Evolutionary conservation across 257 asterid species (phyloP).

Genomic region (Solanum lycopersicoides): DNA sequence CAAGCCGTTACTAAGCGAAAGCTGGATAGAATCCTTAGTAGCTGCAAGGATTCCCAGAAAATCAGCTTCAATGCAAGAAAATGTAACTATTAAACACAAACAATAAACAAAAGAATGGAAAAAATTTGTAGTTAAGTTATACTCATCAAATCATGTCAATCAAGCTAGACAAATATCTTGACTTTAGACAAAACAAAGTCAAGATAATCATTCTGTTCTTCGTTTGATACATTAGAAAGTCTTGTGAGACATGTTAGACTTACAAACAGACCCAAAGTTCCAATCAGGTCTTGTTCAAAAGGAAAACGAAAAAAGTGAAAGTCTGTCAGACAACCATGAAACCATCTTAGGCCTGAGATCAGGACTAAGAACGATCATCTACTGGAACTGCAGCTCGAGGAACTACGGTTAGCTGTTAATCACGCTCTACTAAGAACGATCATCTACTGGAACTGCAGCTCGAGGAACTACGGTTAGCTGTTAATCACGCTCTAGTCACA

Average conservation of each 20-base stretch:
- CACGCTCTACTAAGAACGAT: neutral
- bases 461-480: neutral
- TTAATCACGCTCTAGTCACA: conserved; percentile 8
- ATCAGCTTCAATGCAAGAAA: neutral
- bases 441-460: neutral
- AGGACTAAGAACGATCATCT: neutral
- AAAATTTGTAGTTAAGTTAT: neutral
- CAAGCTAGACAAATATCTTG: no score
- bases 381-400: neutral
- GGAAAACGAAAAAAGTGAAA: neutral
- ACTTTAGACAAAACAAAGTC: no score
- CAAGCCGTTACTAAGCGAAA: neutral
- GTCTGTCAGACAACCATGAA: conserved; percentile 7
- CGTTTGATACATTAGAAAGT: no score
- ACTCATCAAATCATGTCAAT: neutral
- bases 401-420: neutral
- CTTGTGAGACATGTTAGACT: no score
- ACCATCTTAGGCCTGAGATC: neutral
- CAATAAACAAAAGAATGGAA: neutral
- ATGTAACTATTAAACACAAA: neutral
- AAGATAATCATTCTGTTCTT: no score
- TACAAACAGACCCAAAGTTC: no score
- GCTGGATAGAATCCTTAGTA: neutral
- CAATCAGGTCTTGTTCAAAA: neutral
- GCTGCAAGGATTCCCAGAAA: neutral